Evolutionary conservation across 441 rosid species (phyloP).

Genomic region (Omphalea diandra): DNA sequence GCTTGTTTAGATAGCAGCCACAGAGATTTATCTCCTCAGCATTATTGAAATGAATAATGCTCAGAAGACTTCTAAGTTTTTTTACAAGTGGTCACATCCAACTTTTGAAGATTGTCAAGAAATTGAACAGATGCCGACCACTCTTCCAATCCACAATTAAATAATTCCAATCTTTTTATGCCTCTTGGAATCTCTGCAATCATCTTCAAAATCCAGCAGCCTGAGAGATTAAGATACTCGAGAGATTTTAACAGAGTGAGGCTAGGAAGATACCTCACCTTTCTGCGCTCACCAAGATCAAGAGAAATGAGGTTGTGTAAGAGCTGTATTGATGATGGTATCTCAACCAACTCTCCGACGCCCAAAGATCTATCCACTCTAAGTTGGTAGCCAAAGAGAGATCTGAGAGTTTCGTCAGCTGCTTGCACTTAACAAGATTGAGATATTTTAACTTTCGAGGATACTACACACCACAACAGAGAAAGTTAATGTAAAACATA

Average conservation of each 20-base stretch:
- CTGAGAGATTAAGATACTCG: neutral
- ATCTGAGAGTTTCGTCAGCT: neutral
- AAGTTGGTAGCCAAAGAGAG: neutral
- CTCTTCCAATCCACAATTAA: neutral
- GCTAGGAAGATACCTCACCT: neutral
- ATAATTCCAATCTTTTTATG: neutral
- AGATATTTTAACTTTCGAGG: neutral
- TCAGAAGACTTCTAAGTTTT: neutral
- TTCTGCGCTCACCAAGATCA: neutral
- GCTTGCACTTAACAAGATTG: neutral
- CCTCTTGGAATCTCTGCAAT: neutral
- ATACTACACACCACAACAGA: neutral
- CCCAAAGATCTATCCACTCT: neutral
- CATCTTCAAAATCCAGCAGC: neutral
- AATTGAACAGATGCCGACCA: neutral
- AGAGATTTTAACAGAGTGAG: neutral
- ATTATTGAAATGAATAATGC: neutral
- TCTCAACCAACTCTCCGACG: neutral
- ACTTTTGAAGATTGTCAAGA: neutral
- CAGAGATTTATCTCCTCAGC: neutral
- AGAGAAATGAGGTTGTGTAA: neutral
- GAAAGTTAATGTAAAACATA: no score
- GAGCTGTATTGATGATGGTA: neutral
- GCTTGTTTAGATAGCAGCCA: neutral
- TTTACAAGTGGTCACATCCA: neutral